Conservation (phyloP, 371 early-diverging fungal genomes). For the Mortierella sp. region DNA sequence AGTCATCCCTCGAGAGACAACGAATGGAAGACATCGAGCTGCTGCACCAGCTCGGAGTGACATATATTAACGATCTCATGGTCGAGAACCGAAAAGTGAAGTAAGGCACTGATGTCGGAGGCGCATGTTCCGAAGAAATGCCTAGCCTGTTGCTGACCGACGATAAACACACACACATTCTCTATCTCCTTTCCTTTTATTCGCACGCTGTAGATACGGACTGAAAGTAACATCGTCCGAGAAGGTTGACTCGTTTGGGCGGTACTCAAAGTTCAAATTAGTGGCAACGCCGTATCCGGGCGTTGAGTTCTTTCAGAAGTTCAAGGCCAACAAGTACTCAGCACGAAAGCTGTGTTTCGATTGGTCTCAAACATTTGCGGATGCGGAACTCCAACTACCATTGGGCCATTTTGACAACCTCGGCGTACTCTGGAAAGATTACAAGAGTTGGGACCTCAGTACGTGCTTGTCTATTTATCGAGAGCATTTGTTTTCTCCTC, state of each 20-base stretch:
- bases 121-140: too few species aligned
- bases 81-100: conserved; percentile 57
- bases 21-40: conserved; percentile 48
- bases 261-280: conserved; percentile 52
- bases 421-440: conserved; percentile 42
- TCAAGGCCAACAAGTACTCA: conserved; percentile 54
- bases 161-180: too few species aligned
- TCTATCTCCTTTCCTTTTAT: not conserved
- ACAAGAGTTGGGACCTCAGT: conserved; percentile 54
- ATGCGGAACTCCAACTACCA: conserved; percentile 50
- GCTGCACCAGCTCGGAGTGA: conserved; percentile 46
- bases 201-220: conserved; percentile 29
- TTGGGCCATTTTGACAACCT: conserved; percentile 33
- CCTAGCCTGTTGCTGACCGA: too few species aligned
- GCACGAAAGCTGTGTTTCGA: conserved; percentile 51
- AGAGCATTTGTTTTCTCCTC: too few species aligned
- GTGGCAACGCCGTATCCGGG: conserved; percentile 54
- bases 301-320: conserved; percentile 55
- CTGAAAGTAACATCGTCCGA: conserved; percentile 53
- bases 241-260: conserved; percentile 51
- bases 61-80: conserved; percentile 55
- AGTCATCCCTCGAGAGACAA: conserved; percentile 48
- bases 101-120: too few species aligned
- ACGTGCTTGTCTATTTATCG: conserved; percentile 16
- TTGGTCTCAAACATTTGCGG: conserved; percentile 53